Conservation (phyloP, 208 protist genomes). For the Acanthamoeba quina region DNA sequence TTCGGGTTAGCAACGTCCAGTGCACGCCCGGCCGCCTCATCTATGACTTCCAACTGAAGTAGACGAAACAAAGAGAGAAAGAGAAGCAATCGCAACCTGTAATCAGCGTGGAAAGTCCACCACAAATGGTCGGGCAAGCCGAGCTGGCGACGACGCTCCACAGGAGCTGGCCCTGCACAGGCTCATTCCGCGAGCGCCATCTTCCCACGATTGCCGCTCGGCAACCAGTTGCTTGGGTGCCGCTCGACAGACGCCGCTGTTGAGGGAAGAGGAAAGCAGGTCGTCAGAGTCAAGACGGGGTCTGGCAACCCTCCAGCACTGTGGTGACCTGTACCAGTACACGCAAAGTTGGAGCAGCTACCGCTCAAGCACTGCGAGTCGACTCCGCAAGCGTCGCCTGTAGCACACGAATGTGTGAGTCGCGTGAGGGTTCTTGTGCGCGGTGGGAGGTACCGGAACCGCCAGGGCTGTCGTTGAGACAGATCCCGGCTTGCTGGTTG, state of each 20-base stretch:
- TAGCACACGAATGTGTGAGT: background rate
- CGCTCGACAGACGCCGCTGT: no score
- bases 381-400: constrained; percentile 34
- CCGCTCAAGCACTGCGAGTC: constrained; percentile 24
- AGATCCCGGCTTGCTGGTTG: background rate
- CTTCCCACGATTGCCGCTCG: no score
- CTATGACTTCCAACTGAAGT: constrained; percentile 3
- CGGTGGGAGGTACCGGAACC: background rate
- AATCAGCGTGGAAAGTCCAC: no score
- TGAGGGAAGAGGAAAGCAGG: no score
- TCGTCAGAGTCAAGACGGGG: no score
- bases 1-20: background rate
- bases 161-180: no score
- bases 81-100: no score
- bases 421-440: background rate
- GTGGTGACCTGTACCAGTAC: background rate
- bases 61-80: no score
- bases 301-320: background rate
- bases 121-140: no score
- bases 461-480: background rate
- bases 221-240: no score
- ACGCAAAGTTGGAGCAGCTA: background rate
- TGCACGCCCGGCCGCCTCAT: constrained; percentile 50
- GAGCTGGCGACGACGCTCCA: no score
- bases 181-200: no score